Percentiles rank a stretch among this genome's conserved stretches.
These are phyloP conservation scores for Aspergillus sp. DNA, from an alignment of 2,329 filamentous ascomycete genomes.

Conservation along the genomic window DNA sequence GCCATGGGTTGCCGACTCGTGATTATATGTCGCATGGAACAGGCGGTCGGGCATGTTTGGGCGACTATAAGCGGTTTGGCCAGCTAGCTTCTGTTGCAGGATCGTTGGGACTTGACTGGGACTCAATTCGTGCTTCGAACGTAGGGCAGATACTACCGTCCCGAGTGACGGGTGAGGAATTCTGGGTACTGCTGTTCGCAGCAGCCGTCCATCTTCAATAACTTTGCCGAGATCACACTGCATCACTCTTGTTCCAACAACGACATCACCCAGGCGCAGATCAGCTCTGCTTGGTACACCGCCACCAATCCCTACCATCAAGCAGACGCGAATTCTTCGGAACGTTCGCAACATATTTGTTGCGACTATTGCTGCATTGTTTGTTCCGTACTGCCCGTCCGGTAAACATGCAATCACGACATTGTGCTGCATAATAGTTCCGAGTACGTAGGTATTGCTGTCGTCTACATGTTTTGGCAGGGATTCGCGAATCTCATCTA, in stretches of 20 bases:
- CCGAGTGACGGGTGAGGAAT: conserved; percentile 2
- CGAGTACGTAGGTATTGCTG: conserved; percentile 1
- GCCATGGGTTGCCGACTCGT: not conserved
- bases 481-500: not conserved
- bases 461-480: not conserved
- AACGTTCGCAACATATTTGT: conserved; percentile 1
- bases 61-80: not conserved
- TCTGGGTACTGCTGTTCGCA: conserved; percentile 9
- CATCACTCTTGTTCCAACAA: conserved; percentile 19
- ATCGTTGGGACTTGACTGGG: conserved; percentile 3
- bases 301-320: conserved; percentile 10
- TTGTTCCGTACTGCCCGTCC: not conserved
- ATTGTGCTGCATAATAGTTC: not conserved
- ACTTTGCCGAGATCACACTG: conserved; percentile 20
- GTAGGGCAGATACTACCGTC: not conserved
- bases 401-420: conserved; percentile 4
- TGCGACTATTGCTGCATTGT: not conserved
- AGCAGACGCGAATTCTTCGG: not conserved
- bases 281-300: conserved; percentile 16
- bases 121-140: not conserved
- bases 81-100: not conserved
- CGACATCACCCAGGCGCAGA: conserved; percentile 22
- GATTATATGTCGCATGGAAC: conserved; percentile 6
- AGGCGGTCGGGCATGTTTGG: conserved; percentile 8
- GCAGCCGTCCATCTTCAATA: conserved; percentile 5